A percentile compares a stretch with the other conserved stretches of the same genome.
Conservation (phyloP, 306 rosid genomes). For the Phaseolus lunatus region DNA sequence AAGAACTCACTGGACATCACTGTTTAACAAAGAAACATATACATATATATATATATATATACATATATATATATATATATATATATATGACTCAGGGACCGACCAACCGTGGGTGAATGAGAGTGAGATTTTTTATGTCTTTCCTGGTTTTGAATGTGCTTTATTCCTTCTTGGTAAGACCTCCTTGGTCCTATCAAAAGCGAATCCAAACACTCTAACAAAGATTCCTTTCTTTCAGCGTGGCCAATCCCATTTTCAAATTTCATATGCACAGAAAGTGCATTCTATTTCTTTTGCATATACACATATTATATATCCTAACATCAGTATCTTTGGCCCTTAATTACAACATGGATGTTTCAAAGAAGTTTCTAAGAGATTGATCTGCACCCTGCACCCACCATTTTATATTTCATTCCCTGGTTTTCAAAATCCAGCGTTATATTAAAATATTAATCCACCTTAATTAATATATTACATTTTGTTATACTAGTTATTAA, state of each 20-base stretch:
- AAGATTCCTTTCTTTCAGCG: slow-evolving; percentile 69
- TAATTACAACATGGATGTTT: slow-evolving; percentile 17
- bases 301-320: not conserved
- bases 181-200: slow-evolving; percentile 71
- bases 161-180: slow-evolving; percentile 58
- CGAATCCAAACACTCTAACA: slow-evolving; percentile 51
- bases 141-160: slow-evolving; percentile 54
- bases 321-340: not conserved
- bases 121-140: slow-evolving; percentile 33
- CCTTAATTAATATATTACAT: not conserved
- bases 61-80: not conserved
- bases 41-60: not conserved
- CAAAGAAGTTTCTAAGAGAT: slow-evolving; percentile 48
- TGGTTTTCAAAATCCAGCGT: not conserved
- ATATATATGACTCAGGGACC: slow-evolving; percentile 11
- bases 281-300: not conserved
- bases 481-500: not conserved
- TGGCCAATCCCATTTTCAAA: slow-evolving; percentile 50
- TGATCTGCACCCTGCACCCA: slow-evolving; percentile 6
- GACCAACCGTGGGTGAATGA: slow-evolving; percentile 35
- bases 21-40: not conserved
- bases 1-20: slow-evolving; percentile 13
- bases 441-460: not conserved
- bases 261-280: slow-evolving; percentile 20
- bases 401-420: slow-evolving; percentile 19